Base-by-base conservation (phyloP, 208 protist genomes). In the Acanthamoeba castellanii region DNA sequence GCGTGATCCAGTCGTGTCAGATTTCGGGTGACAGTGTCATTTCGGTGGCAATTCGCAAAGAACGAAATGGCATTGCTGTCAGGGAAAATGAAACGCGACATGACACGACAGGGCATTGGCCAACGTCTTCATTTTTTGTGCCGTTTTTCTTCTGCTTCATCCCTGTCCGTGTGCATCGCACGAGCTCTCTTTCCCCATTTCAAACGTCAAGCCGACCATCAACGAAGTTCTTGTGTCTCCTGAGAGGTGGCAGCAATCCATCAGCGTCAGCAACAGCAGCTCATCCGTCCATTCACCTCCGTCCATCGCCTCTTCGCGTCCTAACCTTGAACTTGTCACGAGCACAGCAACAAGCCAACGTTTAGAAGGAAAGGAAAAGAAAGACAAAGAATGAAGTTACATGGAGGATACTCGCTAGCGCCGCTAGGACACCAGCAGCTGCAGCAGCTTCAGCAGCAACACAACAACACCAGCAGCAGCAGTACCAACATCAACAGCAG, bases 321-420 rank as follows among this genome's bases (percentile, higher is more conserved):
- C 52, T 57, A 1, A 8, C 52, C 52, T 57, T 18, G 16, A 13
- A 1, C 14, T 0, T 18, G 11, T 11, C 11, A 18, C 52, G 52
- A 57, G 14, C 52, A 64, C 20, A 64, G 57, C 14, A n/a, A n/a
- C 20, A 27, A 64, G 22, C 13, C 57, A 64, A 27, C 57, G 57
- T 25, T 25, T 13, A 13, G n/a, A 72, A 16, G 11, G 9, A 34
- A 72, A 20, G 32, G 32, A 8, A 72, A 37, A 2, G 14, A 25
- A 72, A 72, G 30, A 72, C 8, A 72, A 16, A 72, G 32, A 72
- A 81, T 81, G 72, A 50, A 42, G 72, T 50, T 81, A 11, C 72
- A 81, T 50, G 72, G 72, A 81, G 72, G 72, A n/a, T 81, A 81
- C 42, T 50, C 72, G 20, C 72, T 81, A 34, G 64, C 64, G 4